These are phyloP conservation scores for Aspergillus incahuasiensis DNA, from an alignment of 495 filamentous ascomycete genomes.

Conservation along the genomic window DNA sequence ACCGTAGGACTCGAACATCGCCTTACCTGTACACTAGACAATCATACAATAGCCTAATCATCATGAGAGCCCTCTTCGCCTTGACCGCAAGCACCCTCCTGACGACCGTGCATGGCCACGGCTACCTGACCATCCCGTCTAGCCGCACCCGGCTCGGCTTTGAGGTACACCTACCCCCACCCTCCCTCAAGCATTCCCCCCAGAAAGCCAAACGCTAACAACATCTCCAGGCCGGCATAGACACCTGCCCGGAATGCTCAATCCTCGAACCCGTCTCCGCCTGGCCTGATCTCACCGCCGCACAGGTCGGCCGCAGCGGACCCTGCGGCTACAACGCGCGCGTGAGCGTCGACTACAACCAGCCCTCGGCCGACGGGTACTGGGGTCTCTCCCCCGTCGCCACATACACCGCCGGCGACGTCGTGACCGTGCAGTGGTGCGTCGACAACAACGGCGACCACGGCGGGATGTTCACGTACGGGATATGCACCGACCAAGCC, in stretches of 20 bases:
- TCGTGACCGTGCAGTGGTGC: conserved; percentile 52
- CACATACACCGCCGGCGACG: conserved; percentile 42
- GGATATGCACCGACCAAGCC: conserved; percentile 49
- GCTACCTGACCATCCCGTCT: conserved; percentile 42
- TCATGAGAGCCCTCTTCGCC: not conserved
- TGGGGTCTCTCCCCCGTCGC: conserved; percentile 45
- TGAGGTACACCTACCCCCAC: conserved; percentile 30
- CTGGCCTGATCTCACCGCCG: conserved; percentile 46
- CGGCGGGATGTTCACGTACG: conserved; percentile 56
- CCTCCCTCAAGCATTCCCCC: not conserved
- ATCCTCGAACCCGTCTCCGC: conserved; percentile 52
- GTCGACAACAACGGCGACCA: conserved; percentile 57
- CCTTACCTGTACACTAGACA: not conserved
- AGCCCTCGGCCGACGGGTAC: conserved; percentile 33
- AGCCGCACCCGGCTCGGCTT: conserved; percentile 45
- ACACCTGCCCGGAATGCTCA: conserved; percentile 52
- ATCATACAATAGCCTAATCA: not conserved
- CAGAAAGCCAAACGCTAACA: not conserved
- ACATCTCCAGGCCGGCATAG: conserved; percentile 38
- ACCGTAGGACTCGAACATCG: too few relatives aligned
- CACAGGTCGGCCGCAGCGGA: conserved; percentile 47
- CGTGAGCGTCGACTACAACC: conserved; percentile 53
- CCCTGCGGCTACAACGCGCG: conserved; percentile 55
- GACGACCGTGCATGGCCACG: conserved; percentile 24
- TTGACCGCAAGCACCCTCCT: not conserved